Conservation (phyloP, 441 rosid species). For the Populus tomentosa region DNA sequence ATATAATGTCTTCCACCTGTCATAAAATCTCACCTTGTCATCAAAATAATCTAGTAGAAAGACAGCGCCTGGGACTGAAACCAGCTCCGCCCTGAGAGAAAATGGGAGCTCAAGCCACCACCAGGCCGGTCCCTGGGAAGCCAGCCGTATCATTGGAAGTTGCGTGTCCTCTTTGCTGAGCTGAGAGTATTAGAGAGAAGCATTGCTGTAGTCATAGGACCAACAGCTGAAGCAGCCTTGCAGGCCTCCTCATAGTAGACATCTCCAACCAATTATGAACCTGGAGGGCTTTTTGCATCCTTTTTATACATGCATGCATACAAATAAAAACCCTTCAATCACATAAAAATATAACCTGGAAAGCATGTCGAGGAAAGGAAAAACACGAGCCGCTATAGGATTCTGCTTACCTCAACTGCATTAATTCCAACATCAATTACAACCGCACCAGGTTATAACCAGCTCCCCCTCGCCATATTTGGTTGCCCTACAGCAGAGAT, state of each 20-base stretch:
- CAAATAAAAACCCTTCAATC: slow-evolving; percentile 4
- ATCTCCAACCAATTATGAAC: slow-evolving; percentile 74
- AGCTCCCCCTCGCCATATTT: slow-evolving; percentile 73
- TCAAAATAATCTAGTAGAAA: neutral
- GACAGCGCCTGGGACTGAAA: neutral
- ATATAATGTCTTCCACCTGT: neutral
- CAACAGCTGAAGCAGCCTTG: slow-evolving; percentile 71
- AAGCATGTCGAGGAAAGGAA: neutral
- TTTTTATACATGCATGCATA: slow-evolving; percentile 19
- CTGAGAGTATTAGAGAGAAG: slow-evolving; percentile 72
- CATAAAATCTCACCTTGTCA: neutral
- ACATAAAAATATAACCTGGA: neutral
- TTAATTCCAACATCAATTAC: slow-evolving; percentile 88
- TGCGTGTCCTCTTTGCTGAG: slow-evolving; percentile 56
- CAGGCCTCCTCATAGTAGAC: slow-evolving; percentile 76
- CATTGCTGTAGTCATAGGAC: slow-evolving; percentile 95
- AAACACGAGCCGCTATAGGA: neutral
- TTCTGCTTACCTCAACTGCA: slow-evolving; percentile 59
- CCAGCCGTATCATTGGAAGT: slow-evolving; percentile 24
- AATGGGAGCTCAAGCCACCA: neutral
- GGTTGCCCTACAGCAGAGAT: slow-evolving; percentile 81
- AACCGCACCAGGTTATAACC: slow-evolving; percentile 92
- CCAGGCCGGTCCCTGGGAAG: neutral
- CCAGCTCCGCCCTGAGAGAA: neutral
- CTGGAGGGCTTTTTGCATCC: slow-evolving; percentile 59